These are phyloP conservation scores for Verticillium klebahnii DNA, from an alignment of 2,329 filamentous ascomycete genomes.

Conservation along the genomic window DNA sequence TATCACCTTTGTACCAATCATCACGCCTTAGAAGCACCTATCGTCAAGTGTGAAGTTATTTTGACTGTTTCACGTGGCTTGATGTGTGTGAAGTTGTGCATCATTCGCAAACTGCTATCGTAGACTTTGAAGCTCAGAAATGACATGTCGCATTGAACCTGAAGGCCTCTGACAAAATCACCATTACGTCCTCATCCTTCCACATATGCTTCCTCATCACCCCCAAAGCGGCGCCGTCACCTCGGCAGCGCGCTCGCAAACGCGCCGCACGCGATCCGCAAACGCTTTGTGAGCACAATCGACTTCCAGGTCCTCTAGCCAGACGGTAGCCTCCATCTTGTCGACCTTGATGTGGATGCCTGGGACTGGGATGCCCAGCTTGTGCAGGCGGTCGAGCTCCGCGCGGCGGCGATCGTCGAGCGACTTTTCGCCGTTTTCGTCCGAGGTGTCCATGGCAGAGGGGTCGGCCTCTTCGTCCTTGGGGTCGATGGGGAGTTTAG, in stretches of 20 bases:
- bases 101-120: no score
- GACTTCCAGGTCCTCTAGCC: slow-evolving; percentile 87
- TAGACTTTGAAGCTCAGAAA: no score
- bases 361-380: slow-evolving; percentile 83
- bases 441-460: slow-evolving; percentile 25
- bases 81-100: neutral
- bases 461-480: slow-evolving; percentile 21
- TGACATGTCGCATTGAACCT: neutral
- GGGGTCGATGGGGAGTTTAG: slow-evolving; percentile 43
- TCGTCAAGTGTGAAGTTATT: neutral
- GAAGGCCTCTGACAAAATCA: neutral
- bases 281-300: slow-evolving; percentile 78
- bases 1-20: slow-evolving; percentile 14
- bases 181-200: neutral
- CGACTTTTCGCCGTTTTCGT: slow-evolving; percentile 23
- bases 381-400: slow-evolving; percentile 76
- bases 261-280: slow-evolving; percentile 78
- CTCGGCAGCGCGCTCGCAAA: slow-evolving; percentile 86
- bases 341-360: slow-evolving; percentile 85
- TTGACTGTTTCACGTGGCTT: neutral
- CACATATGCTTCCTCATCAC: neutral
- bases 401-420: slow-evolving; percentile 51
- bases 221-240: slow-evolving; percentile 71
- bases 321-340: slow-evolving; percentile 80
- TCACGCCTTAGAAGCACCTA: neutral